These are phyloP conservation scores for Penicillium sp. DNA, from an alignment of 2,329 filamentous ascomycete species.

Conservation along the genomic window DNA sequence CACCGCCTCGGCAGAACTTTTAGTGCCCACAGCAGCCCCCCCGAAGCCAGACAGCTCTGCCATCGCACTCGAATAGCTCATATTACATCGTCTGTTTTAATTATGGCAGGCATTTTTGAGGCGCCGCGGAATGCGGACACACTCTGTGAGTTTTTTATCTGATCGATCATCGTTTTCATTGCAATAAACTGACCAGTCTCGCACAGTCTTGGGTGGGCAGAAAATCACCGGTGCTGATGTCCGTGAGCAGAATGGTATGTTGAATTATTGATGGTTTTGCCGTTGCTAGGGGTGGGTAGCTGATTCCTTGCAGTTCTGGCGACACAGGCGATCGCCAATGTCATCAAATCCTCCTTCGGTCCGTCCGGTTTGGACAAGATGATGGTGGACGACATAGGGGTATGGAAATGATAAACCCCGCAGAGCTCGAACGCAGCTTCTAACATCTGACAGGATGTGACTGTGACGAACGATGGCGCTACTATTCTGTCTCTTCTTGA, in stretches of 20 bases:
- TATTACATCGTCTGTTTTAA: conserved; percentile 19
- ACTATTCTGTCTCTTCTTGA: conserved; percentile 94
- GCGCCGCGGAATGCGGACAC: conserved; percentile 88
- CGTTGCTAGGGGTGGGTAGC: conserved; percentile 1
- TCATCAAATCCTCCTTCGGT: conserved; percentile 97
- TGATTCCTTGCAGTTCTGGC: conserved; percentile 66
- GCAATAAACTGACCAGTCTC: conserved; percentile 31
- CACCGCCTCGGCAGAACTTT: conserved; percentile 46
- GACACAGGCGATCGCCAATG: conserved; percentile 96
- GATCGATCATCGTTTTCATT: conserved; percentile 5
- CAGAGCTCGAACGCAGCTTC: conserved; percentile 15
- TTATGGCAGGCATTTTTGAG: conserved; percentile 94
- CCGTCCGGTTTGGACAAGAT: conserved; percentile 98
- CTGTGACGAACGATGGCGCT: conserved; percentile 96
- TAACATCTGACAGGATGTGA: conserved; percentile 69
- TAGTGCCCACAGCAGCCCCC: conserved; percentile 31
- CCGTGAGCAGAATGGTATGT: conserved; percentile 87
- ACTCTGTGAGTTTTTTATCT: conserved; percentile 60
- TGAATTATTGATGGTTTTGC: conserved; percentile 14
- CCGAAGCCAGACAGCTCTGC: conserved; percentile 29
- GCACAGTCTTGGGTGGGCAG: conserved; percentile 79
- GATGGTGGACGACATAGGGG: conserved; percentile 99
- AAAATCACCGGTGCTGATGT: conserved; percentile 98
- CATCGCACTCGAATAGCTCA: conserved; percentile 22
- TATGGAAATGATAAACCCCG: conserved; percentile 46